Conservation (phyloP, 1,284 basidiomycete genomes). For the Dichomitus squalens region DNA sequence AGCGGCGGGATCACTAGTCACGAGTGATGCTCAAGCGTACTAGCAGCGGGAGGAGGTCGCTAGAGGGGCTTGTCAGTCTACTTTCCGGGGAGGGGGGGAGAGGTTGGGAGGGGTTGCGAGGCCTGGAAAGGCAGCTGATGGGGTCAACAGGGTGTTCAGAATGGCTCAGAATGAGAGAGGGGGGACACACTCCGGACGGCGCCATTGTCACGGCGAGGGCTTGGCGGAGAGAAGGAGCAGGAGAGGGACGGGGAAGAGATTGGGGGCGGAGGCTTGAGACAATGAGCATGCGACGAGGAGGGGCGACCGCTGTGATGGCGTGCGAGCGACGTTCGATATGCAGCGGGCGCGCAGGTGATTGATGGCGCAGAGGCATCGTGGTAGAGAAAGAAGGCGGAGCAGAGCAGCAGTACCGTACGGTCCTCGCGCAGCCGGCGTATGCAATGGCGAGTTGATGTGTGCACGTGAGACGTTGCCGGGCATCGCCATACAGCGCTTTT, state of each 20-base stretch:
- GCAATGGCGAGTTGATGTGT: too few species aligned
- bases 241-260: conserved; percentile 29
- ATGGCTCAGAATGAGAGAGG: conserved; percentile 2
- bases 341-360: too few species aligned
- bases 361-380: too few species aligned
- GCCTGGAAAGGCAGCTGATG: conserved; percentile 48
- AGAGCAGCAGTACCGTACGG: too few species aligned
- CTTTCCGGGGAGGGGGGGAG: conserved; percentile 42
- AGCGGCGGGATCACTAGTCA: conserved; percentile 24
- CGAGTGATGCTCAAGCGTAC: conserved; percentile 55
- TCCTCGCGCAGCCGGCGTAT: too few species aligned
- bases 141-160: conserved; percentile 1
- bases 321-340: too few species aligned
- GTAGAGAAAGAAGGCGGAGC: too few species aligned
- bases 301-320: too few species aligned
- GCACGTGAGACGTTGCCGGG: too few species aligned
- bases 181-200: conserved; percentile 72
- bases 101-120: conserved; percentile 96
- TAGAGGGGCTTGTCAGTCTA: conserved; percentile 30
- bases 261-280: conserved; percentile 28
- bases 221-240: conserved; percentile 41
- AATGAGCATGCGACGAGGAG: conserved; percentile 29
- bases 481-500: too few species aligned
- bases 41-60: conserved; percentile 32
- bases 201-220: conserved; percentile 75